A percentile compares a stretch with the other conserved stretches of the same genome.
phyloP scores from a whole-genome alignment of 257 asterid species.

The Ehretia macrophylla region DNA sequence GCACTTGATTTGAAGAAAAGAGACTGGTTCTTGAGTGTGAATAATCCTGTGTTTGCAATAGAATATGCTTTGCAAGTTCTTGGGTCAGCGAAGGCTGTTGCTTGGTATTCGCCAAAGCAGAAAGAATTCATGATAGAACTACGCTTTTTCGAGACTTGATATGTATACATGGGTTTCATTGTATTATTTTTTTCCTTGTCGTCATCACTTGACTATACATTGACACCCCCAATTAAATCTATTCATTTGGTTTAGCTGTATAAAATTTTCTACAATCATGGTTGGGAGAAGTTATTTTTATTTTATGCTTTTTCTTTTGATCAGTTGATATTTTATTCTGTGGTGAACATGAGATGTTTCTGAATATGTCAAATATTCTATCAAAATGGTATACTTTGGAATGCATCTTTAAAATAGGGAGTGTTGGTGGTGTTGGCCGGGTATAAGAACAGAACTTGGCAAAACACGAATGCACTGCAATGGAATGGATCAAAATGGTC shows the following conservation, averaged over 20 bases:
- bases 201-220: neutral
- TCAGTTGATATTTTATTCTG: too few relatives aligned
- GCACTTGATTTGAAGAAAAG: constrained; percentile 42
- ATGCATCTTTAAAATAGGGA: too few relatives aligned
- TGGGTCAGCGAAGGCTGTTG: constrained; percentile 81
- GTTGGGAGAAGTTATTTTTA: too few relatives aligned
- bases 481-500: too few relatives aligned
- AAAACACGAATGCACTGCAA: too few relatives aligned
- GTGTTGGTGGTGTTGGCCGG: too few relatives aligned
- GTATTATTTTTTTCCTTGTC: neutral
- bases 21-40: constrained; percentile 36
- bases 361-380: too few relatives aligned
- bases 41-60: constrained; percentile 61
- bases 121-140: constrained; percentile 80
- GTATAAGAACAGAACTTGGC: too few relatives aligned
- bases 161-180: neutral
- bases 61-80: constrained; percentile 85
- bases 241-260: neutral
- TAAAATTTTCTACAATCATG: neutral
- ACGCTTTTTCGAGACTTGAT: constrained; percentile 60
- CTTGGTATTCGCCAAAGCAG: constrained; percentile 78
- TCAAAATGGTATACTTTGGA: too few relatives aligned
- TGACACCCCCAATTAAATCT: neutral
- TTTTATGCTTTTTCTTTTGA: too few relatives aligned
- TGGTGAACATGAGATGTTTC: too few relatives aligned